Conservation (phyloP, 2,329 filamentous ascomycete species). For the Biscogniauxia mediterranea region DNA sequence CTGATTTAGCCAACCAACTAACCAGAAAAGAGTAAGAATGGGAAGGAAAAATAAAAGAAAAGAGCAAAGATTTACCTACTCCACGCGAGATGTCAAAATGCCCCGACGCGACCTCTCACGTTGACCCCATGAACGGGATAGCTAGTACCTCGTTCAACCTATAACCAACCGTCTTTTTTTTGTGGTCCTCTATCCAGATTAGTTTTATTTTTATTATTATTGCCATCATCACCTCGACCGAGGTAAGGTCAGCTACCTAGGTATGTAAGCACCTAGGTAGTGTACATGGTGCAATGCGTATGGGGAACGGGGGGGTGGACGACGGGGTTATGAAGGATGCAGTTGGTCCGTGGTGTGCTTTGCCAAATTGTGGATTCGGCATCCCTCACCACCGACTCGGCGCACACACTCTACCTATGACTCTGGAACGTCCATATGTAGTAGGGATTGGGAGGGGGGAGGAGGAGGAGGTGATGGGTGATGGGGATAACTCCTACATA, state of each 20-base stretch:
- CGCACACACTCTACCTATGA: neutral
- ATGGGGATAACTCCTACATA: too few relatives aligned
- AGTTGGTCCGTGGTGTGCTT: neutral
- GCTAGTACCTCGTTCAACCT: neutral
- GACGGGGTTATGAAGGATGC: neutral
- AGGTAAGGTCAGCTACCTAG: neutral
- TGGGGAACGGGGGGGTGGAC: too few relatives aligned
- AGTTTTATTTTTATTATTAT: neutral
- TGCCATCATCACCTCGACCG: neutral
- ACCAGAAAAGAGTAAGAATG: too few relatives aligned
- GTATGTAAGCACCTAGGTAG: too few relatives aligned
- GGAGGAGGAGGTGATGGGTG: too few relatives aligned
- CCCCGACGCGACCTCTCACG: neutral
- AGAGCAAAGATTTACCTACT: neutral
- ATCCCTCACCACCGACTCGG: neutral
- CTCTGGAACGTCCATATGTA: neutral
- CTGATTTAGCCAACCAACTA: too few relatives aligned
- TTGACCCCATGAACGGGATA: neutral
- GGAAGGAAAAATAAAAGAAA: neutral
- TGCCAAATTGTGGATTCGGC: neutral
- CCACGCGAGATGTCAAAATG: neutral
- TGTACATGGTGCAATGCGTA: too few relatives aligned
- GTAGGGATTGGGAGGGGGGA: neutral
- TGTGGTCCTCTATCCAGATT: neutral
- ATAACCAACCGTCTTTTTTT: neutral